phyloP scores from a whole-genome alignment of 768 basidiomycete species.

The Coprinopsis marcescibilis region DNA sequence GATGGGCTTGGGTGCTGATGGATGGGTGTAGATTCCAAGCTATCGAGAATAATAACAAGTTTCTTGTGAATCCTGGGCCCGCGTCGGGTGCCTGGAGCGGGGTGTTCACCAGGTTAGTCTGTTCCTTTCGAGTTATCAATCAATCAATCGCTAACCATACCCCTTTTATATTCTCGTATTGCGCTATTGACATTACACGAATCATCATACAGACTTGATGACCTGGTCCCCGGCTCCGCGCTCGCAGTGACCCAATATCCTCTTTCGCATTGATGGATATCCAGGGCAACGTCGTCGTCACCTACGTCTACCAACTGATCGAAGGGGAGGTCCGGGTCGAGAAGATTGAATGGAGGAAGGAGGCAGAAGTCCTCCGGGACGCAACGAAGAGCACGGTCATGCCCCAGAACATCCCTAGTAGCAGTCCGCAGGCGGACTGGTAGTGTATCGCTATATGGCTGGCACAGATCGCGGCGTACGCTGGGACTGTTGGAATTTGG shows the following conservation, averaged over 20 bases:
- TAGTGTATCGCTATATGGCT: too few species aligned
- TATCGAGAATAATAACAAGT: conserved; percentile 82
- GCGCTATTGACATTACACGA: too few species aligned
- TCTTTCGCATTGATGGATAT: conserved; percentile 98
- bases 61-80: conserved; percentile 94
- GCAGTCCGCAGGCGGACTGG: conserved; percentile 8
- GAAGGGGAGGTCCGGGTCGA: conserved; percentile 90
- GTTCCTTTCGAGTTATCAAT: too few species aligned
- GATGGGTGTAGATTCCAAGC: conserved; percentile 72
- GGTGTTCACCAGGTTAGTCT: conserved; percentile 55
- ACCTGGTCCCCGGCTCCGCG: too few species aligned
- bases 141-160: too few species aligned
- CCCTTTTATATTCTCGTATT: too few species aligned
- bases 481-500: too few species aligned
- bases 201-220: too few species aligned
- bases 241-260: conserved; percentile 80
- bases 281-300: conserved; percentile 94
- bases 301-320: conserved; percentile 93
- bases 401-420: conserved; percentile 47
- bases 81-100: conserved; percentile 95
- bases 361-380: conserved; percentile 33
- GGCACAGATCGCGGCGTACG: too few species aligned
- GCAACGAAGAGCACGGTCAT: conserved; percentile 38
- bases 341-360: conserved; percentile 81
- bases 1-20: not conserved